These are phyloP conservation scores for Ophiostoma tasmaniense DNA, from an alignment of 2,329 filamentous ascomycete species.

Conservation along the genomic window DNA sequence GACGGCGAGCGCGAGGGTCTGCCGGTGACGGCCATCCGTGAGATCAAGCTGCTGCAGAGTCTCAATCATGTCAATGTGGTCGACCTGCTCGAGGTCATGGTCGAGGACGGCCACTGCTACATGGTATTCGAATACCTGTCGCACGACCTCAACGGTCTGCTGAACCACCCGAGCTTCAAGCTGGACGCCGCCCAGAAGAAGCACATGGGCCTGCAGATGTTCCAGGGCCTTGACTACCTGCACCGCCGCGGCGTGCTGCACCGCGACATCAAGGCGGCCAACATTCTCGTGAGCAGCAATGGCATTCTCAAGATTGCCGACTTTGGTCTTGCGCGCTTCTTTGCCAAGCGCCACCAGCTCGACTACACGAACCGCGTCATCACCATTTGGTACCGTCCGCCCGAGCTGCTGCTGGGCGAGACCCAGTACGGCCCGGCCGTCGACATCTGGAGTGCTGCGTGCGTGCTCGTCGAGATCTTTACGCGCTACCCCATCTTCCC, in stretches of 20 bases:
- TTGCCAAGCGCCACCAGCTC: constrained; percentile 80
- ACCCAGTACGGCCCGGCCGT: constrained; percentile 84
- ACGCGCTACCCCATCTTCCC: constrained; percentile 89
- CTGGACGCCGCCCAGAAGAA: constrained; percentile 83
- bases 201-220: constrained; percentile 83
- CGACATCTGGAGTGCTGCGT: constrained; percentile 95
- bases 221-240: constrained; percentile 87
- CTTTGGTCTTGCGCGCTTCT: constrained; percentile 93
- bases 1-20: constrained; percentile 87
- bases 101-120: constrained; percentile 96
- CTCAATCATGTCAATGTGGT: constrained; percentile 77
- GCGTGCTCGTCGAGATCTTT: constrained; percentile 94
- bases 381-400: constrained; percentile 94
- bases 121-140: constrained; percentile 99
- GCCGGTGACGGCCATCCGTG: constrained; percentile 80
- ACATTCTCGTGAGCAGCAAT: constrained; percentile 85
- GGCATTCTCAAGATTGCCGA: constrained; percentile 89
- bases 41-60: constrained; percentile 87
- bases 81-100: constrained; percentile 84
- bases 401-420: constrained; percentile 82
- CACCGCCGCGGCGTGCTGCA: constrained; percentile 90
- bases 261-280: constrained; percentile 96
- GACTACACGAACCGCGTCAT: constrained; percentile 99
- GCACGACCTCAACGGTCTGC: constrained; percentile 86
- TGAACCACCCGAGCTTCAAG: constrained; percentile 89